phyloP scores from a whole-genome alignment of 257 asterid species.

The Striga asiatica region DNA sequence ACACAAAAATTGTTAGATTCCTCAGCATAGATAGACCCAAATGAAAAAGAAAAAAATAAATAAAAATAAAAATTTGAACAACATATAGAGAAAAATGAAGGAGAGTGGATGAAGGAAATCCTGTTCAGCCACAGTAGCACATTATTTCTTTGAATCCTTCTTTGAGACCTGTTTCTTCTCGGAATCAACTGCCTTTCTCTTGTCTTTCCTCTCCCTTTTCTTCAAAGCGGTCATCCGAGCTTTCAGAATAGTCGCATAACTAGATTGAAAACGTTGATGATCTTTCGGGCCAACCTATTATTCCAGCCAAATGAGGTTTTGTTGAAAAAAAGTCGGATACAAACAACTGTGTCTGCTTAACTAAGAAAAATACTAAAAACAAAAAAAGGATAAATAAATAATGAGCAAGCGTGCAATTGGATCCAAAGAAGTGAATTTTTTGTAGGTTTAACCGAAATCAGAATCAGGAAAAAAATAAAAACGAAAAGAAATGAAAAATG shows the following conservation, averaged over 20 bases:
- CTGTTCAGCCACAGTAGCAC: conserved; percentile 24
- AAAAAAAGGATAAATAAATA: neutral
- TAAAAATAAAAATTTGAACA: neutral
- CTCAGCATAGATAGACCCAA: neutral
- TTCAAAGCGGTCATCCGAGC: conserved; percentile 85
- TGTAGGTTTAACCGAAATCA: too few species aligned
- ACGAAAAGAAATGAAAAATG: too few species aligned
- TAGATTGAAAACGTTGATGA: conserved; percentile 79
- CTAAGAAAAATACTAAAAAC: neutral
- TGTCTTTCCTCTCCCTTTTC: conserved; percentile 93
- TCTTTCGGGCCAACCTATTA: conserved; percentile 79
- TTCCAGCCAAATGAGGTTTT: neutral
- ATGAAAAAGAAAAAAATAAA: neutral
- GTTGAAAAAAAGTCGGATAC: neutral
- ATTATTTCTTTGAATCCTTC: conserved; percentile 39
- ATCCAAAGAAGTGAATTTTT: too few species aligned
- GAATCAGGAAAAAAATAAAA: too few species aligned
- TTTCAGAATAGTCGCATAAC: conserved; percentile 80
- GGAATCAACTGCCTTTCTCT: conserved; percentile 55
- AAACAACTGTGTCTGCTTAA: neutral
- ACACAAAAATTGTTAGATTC: conserved; percentile 9
- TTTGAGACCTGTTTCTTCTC: conserved; percentile 46
- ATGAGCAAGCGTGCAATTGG: neutral
- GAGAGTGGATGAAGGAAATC: conserved; percentile 1
- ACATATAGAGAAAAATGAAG: neutral